Evolutionary conservation across 176 grass and related monocot genomes (phyloP).

Genomic region (Zea mays): Zm-B73-REFERENCE-NAM-5.0 NC_050097.1:232691001-232691500

Average conservation of each 20-base stretch:
- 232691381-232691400: not conserved
- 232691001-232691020: not conserved
- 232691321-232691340: conserved; percentile 78
- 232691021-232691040: not conserved
- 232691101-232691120: conserved; percentile 37
- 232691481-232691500: conserved; percentile 81
- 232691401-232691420: not conserved
- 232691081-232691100: conserved; percentile 46
- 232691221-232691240: conserved; percentile 15
- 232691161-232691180: conserved; percentile 74
- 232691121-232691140: conserved; percentile 35
- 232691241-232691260: conserved; percentile 33
- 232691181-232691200: conserved; percentile 26
- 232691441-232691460: conserved; percentile 51
- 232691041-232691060: not conserved
- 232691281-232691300: conserved; percentile 52
- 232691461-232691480: conserved; percentile 91
- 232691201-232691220: not conserved
- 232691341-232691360: conserved; percentile 99
- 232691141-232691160: conserved; percentile 63
- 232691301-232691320: conserved; percentile 51
- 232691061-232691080: conserved; percentile 34
- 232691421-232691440: conserved; percentile 7
- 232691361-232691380: not conserved
- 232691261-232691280: conserved; percentile 59